These are phyloP conservation scores for Populus deltoides DNA, from an alignment of 345 rosid genomes.

Conservation along the genomic window DNA sequence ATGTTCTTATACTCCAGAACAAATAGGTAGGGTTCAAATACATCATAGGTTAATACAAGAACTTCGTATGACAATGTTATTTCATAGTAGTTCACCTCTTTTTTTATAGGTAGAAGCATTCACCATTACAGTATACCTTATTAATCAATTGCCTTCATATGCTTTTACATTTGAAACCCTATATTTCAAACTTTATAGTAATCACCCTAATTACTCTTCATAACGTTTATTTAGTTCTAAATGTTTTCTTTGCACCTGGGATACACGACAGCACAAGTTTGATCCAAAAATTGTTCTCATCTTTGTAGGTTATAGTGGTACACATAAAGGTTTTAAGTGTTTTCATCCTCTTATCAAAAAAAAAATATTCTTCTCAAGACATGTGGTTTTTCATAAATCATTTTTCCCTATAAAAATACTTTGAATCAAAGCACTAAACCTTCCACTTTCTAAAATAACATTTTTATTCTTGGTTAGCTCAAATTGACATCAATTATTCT, in stretches of 20 bases:
- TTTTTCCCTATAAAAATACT: background rate
- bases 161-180: background rate
- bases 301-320: background rate
- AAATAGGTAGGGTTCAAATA: conserved; percentile 1
- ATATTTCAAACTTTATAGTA: background rate
- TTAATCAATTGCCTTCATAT: background rate
- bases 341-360: background rate
- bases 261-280: background rate
- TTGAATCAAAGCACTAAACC: rapidly evolving
- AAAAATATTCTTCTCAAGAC: background rate
- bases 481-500: too few relatives aligned
- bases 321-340: background rate
- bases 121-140: background rate
- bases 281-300: background rate
- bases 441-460: background rate
- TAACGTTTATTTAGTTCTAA: background rate
- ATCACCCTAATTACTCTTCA: background rate
- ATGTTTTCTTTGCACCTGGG: conserved; percentile 1
- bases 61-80: conserved; percentile 10
- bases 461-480: background rate
- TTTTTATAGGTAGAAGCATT: conserved; percentile 6
- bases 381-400: background rate
- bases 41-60: background rate
- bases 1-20: background rate
- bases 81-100: background rate